Conservation (phyloP, 805 yeast genomes). For the baker's yeast (Saccharomyces cerevisiae) region DNA sequence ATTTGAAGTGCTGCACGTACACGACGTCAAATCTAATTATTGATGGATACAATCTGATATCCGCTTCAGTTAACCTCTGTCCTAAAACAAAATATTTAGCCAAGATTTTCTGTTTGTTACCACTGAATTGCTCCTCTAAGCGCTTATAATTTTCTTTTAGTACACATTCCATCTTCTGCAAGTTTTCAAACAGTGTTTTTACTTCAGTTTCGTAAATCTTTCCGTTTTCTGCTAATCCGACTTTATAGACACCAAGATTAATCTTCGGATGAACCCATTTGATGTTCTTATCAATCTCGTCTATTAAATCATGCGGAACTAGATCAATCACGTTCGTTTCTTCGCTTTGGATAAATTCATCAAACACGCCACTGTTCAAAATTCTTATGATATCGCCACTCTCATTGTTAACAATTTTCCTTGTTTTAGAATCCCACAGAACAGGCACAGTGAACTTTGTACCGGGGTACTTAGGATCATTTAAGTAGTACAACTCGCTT, state of each 20-base stretch:
- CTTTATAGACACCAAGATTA: background rate
- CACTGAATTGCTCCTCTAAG: conserved; percentile 2
- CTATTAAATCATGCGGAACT: background rate
- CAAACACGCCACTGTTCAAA: background rate
- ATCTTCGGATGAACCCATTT: background rate
- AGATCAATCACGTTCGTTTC: conserved; percentile 21
- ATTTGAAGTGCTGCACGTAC: background rate
- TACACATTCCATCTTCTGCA: background rate
- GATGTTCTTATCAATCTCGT: background rate
- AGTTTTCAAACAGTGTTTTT: background rate
- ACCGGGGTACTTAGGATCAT: background rate
- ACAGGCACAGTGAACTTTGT: background rate
- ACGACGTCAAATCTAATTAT: background rate
- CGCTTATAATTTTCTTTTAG: background rate
- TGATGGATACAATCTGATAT: background rate
- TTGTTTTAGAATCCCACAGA: background rate
- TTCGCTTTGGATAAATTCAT: conserved; percentile 22
- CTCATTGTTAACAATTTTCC: background rate
- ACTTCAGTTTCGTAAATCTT: background rate
- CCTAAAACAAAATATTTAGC: background rate
- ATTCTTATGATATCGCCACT: background rate
- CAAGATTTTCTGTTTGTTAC: background rate
- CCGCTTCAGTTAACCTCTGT: background rate
- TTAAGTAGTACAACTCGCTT: background rate
- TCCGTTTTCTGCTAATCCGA: background rate